These are phyloP conservation scores for Xerocomellus dryophilus DNA, from an alignment of 768 basidiomycete species.

Conservation along the genomic window DNA sequence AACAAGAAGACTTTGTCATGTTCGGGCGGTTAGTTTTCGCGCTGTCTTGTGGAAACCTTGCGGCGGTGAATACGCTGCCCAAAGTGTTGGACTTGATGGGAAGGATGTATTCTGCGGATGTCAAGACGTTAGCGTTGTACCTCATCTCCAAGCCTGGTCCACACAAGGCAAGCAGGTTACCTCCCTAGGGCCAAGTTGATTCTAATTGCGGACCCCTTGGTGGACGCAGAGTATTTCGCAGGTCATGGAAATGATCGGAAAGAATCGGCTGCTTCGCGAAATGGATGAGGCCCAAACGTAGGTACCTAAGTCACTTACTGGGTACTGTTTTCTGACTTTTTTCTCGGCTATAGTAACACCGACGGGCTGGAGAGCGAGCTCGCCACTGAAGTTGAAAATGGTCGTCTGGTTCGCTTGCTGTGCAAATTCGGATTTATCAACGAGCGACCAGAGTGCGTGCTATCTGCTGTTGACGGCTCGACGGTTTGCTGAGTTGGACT, in stretches of 20 bases:
- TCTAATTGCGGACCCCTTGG: background rate
- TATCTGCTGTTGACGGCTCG: background rate
- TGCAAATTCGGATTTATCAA: conserved; percentile 98
- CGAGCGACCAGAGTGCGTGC: conserved; percentile 91
- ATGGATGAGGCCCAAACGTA: conserved; percentile 82
- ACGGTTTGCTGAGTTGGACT: conserved; percentile 1
- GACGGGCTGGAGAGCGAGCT: conserved; percentile 85
- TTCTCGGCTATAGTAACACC: conserved; percentile 50
- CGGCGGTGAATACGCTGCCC: conserved; percentile 58
- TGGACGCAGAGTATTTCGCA: conserved; percentile 65
- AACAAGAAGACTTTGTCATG: conserved; percentile 87
- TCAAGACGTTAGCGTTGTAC: conserved; percentile 78
- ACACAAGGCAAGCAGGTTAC: conserved; percentile 47
- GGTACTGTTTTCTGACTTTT: background rate
- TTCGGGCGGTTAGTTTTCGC: conserved; percentile 83
- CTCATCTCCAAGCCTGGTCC: conserved; percentile 69
- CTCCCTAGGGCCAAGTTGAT: background rate
- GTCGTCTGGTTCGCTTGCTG: conserved; percentile 80
- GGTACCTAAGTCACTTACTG: conserved; percentile 21
- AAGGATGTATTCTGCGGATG: conserved; percentile 72
- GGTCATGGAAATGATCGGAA: conserved; percentile 75
- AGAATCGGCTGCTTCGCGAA: conserved; percentile 62
- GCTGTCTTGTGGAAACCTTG: conserved; percentile 67
- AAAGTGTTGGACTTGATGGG: conserved; percentile 73
- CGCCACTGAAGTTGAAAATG: conserved; percentile 89